phyloP scores from a whole-genome alignment of 2,329 filamentous ascomycete genomes.

The Calonectria leucothoes region DNA sequence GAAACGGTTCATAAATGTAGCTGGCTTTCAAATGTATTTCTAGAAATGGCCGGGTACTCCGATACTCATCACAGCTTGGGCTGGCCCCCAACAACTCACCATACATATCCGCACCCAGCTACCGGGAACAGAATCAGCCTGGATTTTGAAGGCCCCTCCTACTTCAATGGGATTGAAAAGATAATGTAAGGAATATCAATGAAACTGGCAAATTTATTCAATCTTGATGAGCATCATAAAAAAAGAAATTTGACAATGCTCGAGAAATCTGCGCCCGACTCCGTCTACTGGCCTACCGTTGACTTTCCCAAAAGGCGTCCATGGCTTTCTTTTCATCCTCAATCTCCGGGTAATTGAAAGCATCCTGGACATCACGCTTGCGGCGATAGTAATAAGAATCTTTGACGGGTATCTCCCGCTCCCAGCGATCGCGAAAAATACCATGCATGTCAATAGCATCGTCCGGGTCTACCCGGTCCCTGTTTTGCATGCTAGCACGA shows the following conservation, averaged over 20 bases:
- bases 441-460: not conserved
- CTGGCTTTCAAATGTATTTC: not conserved
- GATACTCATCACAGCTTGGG: too few relatives aligned
- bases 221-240: too few relatives aligned
- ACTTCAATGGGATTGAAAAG: too few relatives aligned
- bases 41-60: not conserved
- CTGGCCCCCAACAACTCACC: too few relatives aligned
- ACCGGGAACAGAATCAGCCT: too few relatives aligned
- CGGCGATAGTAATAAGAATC: not conserved
- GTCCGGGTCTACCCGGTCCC: not conserved
- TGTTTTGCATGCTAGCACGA: not conserved
- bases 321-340: not conserved
- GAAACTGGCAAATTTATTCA: too few relatives aligned
- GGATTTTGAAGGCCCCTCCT: too few relatives aligned
- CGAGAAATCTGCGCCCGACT: too few relatives aligned
- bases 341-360: not conserved
- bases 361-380: not conserved
- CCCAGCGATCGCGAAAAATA: constrained; percentile 1
- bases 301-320: not conserved
- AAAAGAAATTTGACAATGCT: too few relatives aligned
- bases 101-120: too few relatives aligned
- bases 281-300: not conserved
- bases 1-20: not conserved
- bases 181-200: too few relatives aligned
- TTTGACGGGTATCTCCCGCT: not conserved